These are phyloP conservation scores for Neoboletus subvelutipes DNA, from an alignment of 768 basidiomycete species.

Conservation along the genomic window DNA sequence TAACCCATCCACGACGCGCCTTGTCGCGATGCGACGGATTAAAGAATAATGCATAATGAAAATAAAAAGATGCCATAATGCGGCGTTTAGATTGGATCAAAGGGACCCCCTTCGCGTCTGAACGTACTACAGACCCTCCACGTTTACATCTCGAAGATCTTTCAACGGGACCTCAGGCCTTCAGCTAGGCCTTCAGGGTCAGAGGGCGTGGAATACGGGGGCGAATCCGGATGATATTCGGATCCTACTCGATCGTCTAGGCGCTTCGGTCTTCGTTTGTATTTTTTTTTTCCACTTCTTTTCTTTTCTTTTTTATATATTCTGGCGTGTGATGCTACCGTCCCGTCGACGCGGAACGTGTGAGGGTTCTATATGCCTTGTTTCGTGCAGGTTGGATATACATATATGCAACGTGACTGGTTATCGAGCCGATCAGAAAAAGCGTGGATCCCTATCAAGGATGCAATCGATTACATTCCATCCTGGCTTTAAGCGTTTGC, in stretches of 20 bases:
- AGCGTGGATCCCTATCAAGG: slow-evolving; percentile 12
- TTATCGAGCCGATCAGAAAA: slow-evolving; percentile 15
- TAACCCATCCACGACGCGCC: neutral
- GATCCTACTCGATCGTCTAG: neutral
- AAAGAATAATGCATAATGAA: no score
- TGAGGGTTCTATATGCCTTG: neutral
- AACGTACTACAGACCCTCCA: neutral
- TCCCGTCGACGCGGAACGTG: neutral
- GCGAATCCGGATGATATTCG: neutral
- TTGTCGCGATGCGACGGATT: neutral
- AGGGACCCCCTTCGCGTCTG: no score
- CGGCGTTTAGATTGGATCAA: neutral
- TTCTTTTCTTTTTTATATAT: neutral
- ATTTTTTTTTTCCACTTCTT: neutral
- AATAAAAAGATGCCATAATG: neutral
- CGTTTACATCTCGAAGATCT: neutral
- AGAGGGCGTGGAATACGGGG: neutral
- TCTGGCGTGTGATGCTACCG: neutral
- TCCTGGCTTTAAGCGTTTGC: neutral
- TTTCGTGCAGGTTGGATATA: neutral
- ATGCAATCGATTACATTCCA: neutral
- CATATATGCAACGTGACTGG: neutral
- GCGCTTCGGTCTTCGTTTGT: neutral
- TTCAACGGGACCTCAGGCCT: neutral
- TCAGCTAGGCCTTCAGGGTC: no score